Evolutionary conservation across 2,329 filamentous ascomycete genomes (phyloP).

Genomic region (Cryphonectria japonica): DNA sequence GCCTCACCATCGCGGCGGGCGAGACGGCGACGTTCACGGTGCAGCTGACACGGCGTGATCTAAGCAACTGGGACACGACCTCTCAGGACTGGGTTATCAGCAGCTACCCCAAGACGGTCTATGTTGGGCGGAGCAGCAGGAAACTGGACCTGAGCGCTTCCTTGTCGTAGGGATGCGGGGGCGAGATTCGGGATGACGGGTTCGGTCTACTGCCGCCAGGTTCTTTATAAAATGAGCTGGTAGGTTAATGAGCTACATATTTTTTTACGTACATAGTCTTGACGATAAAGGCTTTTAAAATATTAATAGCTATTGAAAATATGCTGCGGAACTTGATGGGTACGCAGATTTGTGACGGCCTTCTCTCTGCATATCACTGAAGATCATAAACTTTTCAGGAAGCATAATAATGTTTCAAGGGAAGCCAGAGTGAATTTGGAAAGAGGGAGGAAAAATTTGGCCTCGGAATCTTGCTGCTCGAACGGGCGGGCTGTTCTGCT

Average conservation of each 20-base stretch:
- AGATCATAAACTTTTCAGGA: too few species aligned
- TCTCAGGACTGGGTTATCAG: constrained; percentile 84
- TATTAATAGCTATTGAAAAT: too few species aligned
- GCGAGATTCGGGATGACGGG: neutral
- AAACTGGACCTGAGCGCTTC: constrained; percentile 51
- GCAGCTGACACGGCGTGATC: constrained; percentile 75
- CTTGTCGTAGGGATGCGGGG: constrained; percentile 32
- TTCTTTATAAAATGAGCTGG: neutral
- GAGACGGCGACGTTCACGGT: constrained; percentile 67
- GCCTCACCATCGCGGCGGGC: constrained; percentile 71
- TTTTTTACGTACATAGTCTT: neutral
- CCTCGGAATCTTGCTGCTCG: too few species aligned
- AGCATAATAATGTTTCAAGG: too few species aligned
- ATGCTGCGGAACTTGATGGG: too few species aligned
- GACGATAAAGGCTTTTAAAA: too few species aligned
- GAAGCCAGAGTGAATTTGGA: too few species aligned
- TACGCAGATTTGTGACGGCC: too few species aligned
- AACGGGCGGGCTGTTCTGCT: too few species aligned
- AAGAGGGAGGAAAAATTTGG: too few species aligned
- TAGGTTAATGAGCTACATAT: neutral
- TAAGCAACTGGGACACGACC: constrained; percentile 83
- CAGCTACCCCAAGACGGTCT: constrained; percentile 55
- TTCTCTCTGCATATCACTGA: too few species aligned
- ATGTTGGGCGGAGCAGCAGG: constrained; percentile 59
- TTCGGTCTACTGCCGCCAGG: neutral